Conservation (phyloP, 1,284 basidiomycete species). For the Apiotrichum mycotoxinovorans region DNA sequence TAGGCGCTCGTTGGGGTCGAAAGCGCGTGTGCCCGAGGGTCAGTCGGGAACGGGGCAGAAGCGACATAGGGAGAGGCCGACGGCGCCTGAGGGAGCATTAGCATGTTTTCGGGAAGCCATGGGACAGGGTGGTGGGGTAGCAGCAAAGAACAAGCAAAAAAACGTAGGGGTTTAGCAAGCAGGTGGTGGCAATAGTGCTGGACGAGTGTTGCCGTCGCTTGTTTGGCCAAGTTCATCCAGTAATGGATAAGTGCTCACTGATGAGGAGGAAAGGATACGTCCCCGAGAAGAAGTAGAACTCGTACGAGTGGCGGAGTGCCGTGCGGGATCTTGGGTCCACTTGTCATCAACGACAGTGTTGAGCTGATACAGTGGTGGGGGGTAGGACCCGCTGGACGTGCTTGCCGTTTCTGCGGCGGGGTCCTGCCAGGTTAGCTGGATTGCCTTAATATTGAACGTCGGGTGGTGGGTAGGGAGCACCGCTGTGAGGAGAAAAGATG, state of each 20-base stretch:
- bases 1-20: conserved; percentile 16
- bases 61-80: conserved; percentile 38
- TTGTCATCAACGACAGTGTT: conserved; percentile 11
- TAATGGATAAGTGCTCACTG: conserved; percentile 21
- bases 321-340: conserved; percentile 5
- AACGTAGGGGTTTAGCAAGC: not conserved
- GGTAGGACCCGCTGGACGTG: conserved; percentile 18
- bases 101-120: not conserved
- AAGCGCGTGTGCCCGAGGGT: conserved; percentile 32
- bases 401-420: conserved; percentile 12
- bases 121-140: not conserved
- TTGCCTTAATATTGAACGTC: not conserved
- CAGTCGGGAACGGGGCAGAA: conserved; percentile 33
- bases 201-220: not conserved
- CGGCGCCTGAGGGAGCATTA: conserved; percentile 27
- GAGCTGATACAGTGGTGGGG: conserved; percentile 23
- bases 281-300: conserved; percentile 22
- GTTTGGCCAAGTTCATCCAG: not conserved
- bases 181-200: not conserved
- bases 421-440: conserved; percentile 12
- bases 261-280: conserved; percentile 33
- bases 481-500: not conserved
- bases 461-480: not conserved
- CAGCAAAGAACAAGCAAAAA: not conserved
- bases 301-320: conserved; percentile 12